Evolutionary conservation across 768 basidiomycete genomes (phyloP), one percentile per base, ranked within the genome.

Genomic region (Termitomyces sp.): DNA sequence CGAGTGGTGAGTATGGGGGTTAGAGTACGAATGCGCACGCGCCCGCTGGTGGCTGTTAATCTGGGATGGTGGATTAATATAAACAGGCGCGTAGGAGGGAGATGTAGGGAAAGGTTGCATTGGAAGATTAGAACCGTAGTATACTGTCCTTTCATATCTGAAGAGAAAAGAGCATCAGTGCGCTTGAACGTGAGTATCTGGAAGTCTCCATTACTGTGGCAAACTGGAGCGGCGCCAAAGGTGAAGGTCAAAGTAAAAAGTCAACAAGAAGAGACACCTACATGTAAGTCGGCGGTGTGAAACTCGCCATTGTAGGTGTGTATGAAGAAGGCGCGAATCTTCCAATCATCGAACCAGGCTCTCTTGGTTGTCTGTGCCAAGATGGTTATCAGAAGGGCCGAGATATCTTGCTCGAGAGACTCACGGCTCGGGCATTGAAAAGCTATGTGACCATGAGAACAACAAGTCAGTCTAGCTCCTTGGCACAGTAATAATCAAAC

Each of bases 361-460:
- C 54, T 44, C 56, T 47, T 13, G 59, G 59, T 32, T 46, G 56
- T 9, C 59, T 60, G 16, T 46, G 7, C 51, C 37, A 52, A 13
- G 26, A 52, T 24, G 32, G 14, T 52, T 52, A 22, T 8, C 22
- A 37, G 16, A 24, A 53, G 12, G 26, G n/a, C 4, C 8, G 22
- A 10, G n/a, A 40, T 26, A 53, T 22, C 45, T 34, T 30, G 50
- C 8, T 26, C 16, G 6, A 24, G 22, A 47, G 43, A 66, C 69
- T 67, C 56, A 74, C 74, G 69, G 34, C 16, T 22, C 49, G 34
- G 33, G 61, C 32, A 65, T 58, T 4, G 70, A 68, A 45, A 72
- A 70, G 2, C 74, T 74, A 47, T 20, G 12, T n/a, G n/a, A n/a
- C n/a, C n/a, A 48, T 27, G 46, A 33, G 33, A 22, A 18, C 46